Conservation (phyloP, 1,284 basidiomycete species). For the Coniferiporia weirii region DNA sequence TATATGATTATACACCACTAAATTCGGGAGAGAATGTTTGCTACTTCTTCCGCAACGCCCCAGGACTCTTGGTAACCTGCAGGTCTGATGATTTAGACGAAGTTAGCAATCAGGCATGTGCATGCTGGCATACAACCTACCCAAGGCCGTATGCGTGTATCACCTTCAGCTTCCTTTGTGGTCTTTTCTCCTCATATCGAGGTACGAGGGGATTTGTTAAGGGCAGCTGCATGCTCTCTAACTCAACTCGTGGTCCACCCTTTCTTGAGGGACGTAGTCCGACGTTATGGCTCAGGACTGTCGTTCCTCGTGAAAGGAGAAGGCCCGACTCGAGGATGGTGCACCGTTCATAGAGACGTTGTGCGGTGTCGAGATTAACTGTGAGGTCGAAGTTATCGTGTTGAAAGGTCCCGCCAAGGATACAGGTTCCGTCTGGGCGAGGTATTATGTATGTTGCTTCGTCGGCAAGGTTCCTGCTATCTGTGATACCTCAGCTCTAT, state of each 20-base stretch:
- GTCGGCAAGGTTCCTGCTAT: not conserved
- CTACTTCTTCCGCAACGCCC: conserved; percentile 31
- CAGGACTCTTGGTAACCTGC: conserved; percentile 30
- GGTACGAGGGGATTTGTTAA: conserved; percentile 29
- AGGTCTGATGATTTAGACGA: conserved; percentile 14
- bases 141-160: conserved; percentile 69
- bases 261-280: conserved; percentile 68
- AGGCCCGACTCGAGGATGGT: conserved; percentile 35
- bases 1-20: not conserved
- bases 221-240: conserved; percentile 44
- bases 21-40: conserved; percentile 22
- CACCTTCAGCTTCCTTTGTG: conserved; percentile 40
- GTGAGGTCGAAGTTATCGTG: conserved; percentile 43
- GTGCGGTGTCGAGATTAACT: conserved; percentile 38
- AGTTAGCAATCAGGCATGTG: not conserved
- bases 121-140: conserved; percentile 23
- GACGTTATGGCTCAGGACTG: conserved; percentile 55
- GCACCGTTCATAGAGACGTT: conserved; percentile 42
- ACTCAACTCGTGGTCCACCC: conserved; percentile 65
- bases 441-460: conserved; percentile 50
- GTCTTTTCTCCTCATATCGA: conserved; percentile 29
- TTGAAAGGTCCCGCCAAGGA: conserved; percentile 55
- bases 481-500: not conserved
- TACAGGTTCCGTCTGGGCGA: conserved; percentile 42
- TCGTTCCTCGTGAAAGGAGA: conserved; percentile 29